Conservation (phyloP, 495 filamentous ascomycete species). For the Trichoderma gamsii region DNA sequence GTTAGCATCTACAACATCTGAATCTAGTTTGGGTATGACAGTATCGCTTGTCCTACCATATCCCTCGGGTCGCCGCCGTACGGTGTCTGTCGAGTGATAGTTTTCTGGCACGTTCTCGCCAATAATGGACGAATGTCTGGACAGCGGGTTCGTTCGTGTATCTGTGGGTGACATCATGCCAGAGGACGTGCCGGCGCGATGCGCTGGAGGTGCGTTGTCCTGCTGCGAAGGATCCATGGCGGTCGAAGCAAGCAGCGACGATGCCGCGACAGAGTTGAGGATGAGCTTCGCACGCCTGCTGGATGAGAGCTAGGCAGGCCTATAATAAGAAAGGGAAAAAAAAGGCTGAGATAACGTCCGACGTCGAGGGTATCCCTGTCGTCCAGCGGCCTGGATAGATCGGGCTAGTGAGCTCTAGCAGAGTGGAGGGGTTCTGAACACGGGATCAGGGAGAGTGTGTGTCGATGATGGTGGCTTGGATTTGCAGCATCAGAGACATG, state of each 20-base stretch:
- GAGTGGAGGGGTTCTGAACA: slow-evolving; percentile 9
- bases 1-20: neutral
- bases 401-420: slow-evolving; percentile 9
- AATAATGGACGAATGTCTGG: slow-evolving; percentile 24
- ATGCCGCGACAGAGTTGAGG: neutral
- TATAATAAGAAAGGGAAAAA: neutral
- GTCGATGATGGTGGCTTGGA: neutral
- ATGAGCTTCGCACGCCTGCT: slow-evolving; percentile 6
- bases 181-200: slow-evolving; percentile 25
- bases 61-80: slow-evolving; percentile 40
- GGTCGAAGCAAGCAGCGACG: neutral
- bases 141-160: slow-evolving; percentile 30
- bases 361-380: slow-evolving; percentile 7
- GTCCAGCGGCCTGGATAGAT: neutral
- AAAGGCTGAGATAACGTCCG: slow-evolving; percentile 12
- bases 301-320: slow-evolving; percentile 1
- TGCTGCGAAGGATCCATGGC: slow-evolving; percentile 34
- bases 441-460: slow-evolving; percentile 6
- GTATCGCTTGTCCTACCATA: slow-evolving; percentile 37
- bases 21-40: slow-evolving; percentile 18
- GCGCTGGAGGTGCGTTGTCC: slow-evolving; percentile 20
- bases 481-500: neutral
- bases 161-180: slow-evolving; percentile 37
- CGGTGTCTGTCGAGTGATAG: slow-evolving; percentile 43
- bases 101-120: slow-evolving; percentile 35